Base-by-base conservation (phyloP, 352 stramenopile species). In the Globisporangium canariense region DNA sequence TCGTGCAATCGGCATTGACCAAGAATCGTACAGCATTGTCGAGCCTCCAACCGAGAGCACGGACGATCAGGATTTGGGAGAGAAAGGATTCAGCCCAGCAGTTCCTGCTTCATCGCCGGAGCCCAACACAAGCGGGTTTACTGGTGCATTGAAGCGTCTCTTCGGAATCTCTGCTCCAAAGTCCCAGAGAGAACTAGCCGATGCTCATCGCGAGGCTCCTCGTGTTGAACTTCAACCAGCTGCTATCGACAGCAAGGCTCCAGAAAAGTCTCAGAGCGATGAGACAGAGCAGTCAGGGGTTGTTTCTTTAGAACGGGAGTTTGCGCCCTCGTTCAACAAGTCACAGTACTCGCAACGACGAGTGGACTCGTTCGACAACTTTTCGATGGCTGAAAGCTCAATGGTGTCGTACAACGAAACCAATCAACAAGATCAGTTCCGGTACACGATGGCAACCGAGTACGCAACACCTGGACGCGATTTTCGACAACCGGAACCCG, bases 121-220 rank as follows among this genome's bases (percentile, higher is more conserved):
- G 13, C 34, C 46, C 9, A 72, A 67, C 18, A 60, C 63, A 11
- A 46, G 56, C 6, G 74, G 83, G 1, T 78, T 93, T 25, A 68
- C 77, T 45, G 74, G 76, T 16, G 82, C 75, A 22, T 50, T 93
- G 0, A 91, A 91, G 66, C 72, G 84, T 0, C 85, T 93, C 8
- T 90, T 93, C 47, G 80, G 80, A 4, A 82, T 91, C 50, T 72
- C 67, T 0, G 57, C 59, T 22, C 66, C 66, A 3, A 84, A 78
- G 54, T 28, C 54, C 6, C 5, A 43, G 7, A 56, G 25, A 10
- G 63, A 59, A 11, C 36, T 11, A 20, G 9, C 16, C 13, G 28
- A 45, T 4, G 40, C 16, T 11, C 36, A 9, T 11, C 36, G 36
- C 16, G 45, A 52, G 4, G 36, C 22, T 4, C 10, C 34, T 18